Conservation (phyloP, 2,329 filamentous ascomycete species). For the Diatrype stigma region DNA sequence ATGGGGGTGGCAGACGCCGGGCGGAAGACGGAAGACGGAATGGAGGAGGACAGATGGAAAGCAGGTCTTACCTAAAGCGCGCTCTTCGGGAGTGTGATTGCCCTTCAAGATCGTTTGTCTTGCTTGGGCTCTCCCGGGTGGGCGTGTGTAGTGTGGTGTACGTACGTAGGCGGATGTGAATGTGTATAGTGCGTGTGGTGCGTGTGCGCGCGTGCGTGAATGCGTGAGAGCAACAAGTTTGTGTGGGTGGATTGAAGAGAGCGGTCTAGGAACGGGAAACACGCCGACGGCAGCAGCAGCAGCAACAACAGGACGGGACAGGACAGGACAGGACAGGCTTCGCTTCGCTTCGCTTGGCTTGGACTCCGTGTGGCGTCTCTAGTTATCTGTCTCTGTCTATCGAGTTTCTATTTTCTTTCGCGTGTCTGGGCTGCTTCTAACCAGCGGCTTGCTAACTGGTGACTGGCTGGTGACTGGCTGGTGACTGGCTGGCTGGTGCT, state of each 20-base stretch:
- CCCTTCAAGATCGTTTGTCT: constrained; percentile 2
- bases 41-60: constrained; percentile 18
- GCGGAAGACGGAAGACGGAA: constrained; percentile 6
- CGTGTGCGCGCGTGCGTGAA: background rate
- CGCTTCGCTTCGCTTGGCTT: too few species aligned
- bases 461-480: background rate
- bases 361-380: background rate
- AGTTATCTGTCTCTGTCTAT: background rate
- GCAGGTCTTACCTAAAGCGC: constrained; percentile 32
- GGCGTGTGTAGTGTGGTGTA: background rate
- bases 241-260: background rate
- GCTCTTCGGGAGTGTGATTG: constrained; percentile 5
- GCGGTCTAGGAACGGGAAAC: background rate
- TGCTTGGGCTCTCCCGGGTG: constrained; percentile 11
- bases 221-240: background rate
- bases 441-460: background rate
- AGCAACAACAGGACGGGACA: too few species aligned
- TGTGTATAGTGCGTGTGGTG: background rate
- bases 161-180: constrained; percentile 9
- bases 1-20: constrained; percentile 18
- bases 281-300: background rate
- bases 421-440: background rate
- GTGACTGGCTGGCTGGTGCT: background rate
- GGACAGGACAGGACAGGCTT: too few species aligned
- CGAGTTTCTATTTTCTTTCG: background rate